Conservation (phyloP, 768 basidiomycete species). For the Trichaptum fuscoviolaceum region DNA sequence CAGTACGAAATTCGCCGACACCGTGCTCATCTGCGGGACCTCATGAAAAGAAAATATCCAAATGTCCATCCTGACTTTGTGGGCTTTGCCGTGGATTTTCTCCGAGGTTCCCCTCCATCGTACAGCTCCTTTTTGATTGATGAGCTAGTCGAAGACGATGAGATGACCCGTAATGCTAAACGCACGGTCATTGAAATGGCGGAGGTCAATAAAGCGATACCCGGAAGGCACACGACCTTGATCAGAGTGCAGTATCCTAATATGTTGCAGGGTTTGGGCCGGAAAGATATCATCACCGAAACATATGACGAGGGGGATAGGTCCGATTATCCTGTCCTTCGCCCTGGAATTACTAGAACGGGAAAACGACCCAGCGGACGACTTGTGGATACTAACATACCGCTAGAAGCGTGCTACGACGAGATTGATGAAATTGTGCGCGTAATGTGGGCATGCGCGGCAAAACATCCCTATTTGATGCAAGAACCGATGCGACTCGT, state of each 20-base stretch:
- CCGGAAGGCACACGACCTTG: background rate
- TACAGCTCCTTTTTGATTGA: background rate
- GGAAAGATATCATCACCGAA: background rate
- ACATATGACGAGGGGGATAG: background rate
- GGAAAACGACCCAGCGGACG: background rate
- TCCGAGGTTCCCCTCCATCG: background rate
- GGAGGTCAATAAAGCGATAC: background rate
- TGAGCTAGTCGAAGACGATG: background rate
- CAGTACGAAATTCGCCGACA: background rate
- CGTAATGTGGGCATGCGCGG: background rate
- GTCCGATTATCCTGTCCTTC: background rate
- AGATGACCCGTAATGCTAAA: background rate
- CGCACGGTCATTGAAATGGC: background rate
- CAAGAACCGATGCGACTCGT: background rate
- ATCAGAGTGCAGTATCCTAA: background rate
- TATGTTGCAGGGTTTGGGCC: background rate
- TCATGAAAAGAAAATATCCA: background rate
- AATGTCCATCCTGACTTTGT: background rate
- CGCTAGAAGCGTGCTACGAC: background rate
- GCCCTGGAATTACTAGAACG: background rate
- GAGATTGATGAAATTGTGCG: background rate
- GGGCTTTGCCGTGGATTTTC: background rate
- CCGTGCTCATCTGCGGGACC: background rate
- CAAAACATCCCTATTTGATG: background rate
- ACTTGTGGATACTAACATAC: background rate